A percentile compares a stretch with the other conserved stretches of the same genome.
Evolutionary conservation across 352 stramenopile species (phyloP).

Genomic region (Globisporangium perplexum): DNA sequence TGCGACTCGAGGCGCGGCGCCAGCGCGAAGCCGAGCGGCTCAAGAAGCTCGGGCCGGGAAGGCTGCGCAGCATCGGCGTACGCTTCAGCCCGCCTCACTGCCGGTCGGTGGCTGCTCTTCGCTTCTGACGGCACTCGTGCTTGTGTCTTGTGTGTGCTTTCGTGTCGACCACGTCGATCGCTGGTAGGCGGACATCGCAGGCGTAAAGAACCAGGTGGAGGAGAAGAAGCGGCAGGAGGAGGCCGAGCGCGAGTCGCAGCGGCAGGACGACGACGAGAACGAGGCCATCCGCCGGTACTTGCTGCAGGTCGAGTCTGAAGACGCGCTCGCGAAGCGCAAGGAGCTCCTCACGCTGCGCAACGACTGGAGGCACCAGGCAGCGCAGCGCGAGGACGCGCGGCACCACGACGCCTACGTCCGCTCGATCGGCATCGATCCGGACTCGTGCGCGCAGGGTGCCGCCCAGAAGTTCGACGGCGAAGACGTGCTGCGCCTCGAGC

Average conservation of each 20-base stretch:
- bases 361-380: conserved; percentile 52
- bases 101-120: too few relatives aligned
- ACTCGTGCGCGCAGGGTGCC: conserved; percentile 41
- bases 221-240: conserved; percentile 53
- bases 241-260: conserved; percentile 32
- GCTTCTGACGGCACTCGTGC: too few relatives aligned
- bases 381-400: conserved; percentile 19
- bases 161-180: too few relatives aligned
- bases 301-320: conserved; percentile 71
- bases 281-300: conserved; percentile 66
- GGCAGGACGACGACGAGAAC: conserved; percentile 44
- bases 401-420: conserved; percentile 27
- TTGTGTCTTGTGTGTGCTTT: too few relatives aligned
- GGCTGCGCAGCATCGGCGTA: conserved; percentile 65
- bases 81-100: too few relatives aligned
- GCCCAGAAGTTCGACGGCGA: conserved; percentile 73
- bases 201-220: conserved; percentile 69
- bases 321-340: conserved; percentile 48
- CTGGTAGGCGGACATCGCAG: conserved; percentile 57
- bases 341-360: conserved; percentile 62
- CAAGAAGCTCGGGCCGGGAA: conserved; percentile 61
- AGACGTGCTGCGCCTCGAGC: conserved; percentile 47
- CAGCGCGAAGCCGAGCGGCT: conserved; percentile 57
- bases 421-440: conserved; percentile 38
- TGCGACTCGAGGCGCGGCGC: conserved; percentile 49